Evolutionary conservation across 2,329 filamentous ascomycete species (phyloP), one percentile per base, ranked within the genome.

Genomic region (Ceratocystiopsis sp.): DNA sequence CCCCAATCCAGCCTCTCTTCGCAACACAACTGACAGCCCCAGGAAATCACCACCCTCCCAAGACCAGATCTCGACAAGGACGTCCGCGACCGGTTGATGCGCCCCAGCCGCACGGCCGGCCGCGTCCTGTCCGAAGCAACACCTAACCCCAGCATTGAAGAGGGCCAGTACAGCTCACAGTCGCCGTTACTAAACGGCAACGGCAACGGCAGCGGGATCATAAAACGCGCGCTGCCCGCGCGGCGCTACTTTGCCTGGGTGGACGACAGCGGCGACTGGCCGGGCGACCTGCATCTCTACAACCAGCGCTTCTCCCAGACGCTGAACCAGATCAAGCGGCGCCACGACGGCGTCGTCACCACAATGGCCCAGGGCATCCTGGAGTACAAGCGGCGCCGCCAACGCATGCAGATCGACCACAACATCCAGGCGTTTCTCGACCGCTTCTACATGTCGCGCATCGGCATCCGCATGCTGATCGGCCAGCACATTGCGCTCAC

Each of bases 391-490:
- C 84, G 89, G 44, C 89, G 82, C 59, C 77, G 86, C 48, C 91
- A 98, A 69, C 78, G 91, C 43, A 91, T 96, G 80, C 91, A 96
- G 59, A 98, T 98, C 56, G 91, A 96, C 63, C 80, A 87, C 59
- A 93, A 87, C 53, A 95, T 98, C 46, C 91, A 98, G 61, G 80
- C 85, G 44, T 98, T 98, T 68, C 76, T 98, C 51, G 91, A 98
- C 64, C 84, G 91, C 46, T 98, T 98, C 64, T 98, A 98, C 70
- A 98, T 98, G 91, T 95, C 87, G 38, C 84, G 91, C 49, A 98
- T 98, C 56, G 91, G 91, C 51, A 98, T 98, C 53, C 84, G 91
- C 54, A 98, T 98, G 91, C 78, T 98, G 41, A 95, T 98, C 54
- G 91, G 91, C 42, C 91, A 98, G 61, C 91, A 98, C 67, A 94